These are phyloP conservation scores for Gautieria morchelliformis DNA, from an alignment of 768 basidiomycete genomes.

Conservation along the genomic window DNA sequence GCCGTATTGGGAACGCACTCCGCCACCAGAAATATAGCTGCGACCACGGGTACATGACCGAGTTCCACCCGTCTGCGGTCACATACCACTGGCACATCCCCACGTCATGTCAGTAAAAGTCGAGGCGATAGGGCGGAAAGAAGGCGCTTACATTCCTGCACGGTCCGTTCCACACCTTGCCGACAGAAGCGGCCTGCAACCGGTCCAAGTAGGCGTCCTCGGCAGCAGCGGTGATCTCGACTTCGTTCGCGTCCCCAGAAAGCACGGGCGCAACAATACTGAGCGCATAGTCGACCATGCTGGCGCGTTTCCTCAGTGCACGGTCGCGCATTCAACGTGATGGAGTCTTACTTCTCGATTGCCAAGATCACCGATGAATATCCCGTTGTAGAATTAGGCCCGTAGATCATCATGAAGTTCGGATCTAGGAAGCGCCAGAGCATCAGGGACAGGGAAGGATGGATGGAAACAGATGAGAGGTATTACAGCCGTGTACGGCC, in stretches of 20 bases:
- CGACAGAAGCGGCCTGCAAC: constrained; percentile 12
- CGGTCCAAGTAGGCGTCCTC: constrained; percentile 5
- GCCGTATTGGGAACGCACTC: background rate
- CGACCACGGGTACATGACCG: background rate
- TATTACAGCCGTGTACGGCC: constrained; percentile 4
- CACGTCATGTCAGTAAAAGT: background rate
- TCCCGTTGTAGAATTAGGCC: constrained; percentile 16
- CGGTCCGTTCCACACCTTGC: constrained; percentile 3
- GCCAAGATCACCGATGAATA: constrained; percentile 17
- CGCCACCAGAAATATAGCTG: constrained; percentile 3
- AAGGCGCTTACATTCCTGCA: background rate
- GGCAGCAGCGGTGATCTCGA: constrained; percentile 14
- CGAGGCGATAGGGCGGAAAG: background rate
- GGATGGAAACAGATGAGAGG: background rate
- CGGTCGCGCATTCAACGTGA: background rate
- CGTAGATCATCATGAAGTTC: constrained; percentile 14
- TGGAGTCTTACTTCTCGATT: constrained; percentile 4
- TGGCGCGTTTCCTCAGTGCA: background rate
- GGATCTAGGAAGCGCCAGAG: background rate
- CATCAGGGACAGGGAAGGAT: background rate
- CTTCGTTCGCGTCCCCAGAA: constrained; percentile 2
- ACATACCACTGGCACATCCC: background rate
- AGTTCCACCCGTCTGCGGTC: background rate
- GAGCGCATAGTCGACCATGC: constrained; percentile 2
- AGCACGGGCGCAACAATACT: constrained; percentile 12